Evolutionary conservation across 2,329 filamentous ascomycete genomes (phyloP), one percentile per base, ranked within the genome.

Genomic region (Tothia fuscella): DNA sequence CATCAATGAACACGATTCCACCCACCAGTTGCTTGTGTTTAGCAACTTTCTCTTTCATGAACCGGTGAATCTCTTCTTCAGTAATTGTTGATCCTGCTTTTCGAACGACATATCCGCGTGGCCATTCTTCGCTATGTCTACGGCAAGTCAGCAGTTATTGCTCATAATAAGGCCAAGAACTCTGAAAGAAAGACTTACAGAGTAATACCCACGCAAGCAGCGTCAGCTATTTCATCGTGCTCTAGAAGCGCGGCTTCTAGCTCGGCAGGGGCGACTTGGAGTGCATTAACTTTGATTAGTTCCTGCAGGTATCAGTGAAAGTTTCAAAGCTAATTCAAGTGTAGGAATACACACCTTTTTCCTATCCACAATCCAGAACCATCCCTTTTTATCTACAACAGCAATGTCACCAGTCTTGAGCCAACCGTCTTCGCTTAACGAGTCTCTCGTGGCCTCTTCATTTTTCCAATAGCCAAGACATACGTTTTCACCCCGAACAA

Each of bases 151-250:
- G n/a, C 22, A 34, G 10, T 19, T 3, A 2, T 32, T 19, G 24
- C 29, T 17, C 26, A 12, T 9, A 22, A 14, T 10, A 14, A 34
- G 5, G 19, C 12, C 19, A 21, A 9, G 5, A 3, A n/a, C 1
- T 6, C 16, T 9, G 31, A 46, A 13, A 47, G 41, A 9, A 9
- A n/a, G 20, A 56, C 61, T 49, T 54, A 65, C 55, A 71, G 46
- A n/a, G 56, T 63, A 40, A 73, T 67, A 16, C 72, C 71, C 2
- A 74, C 69, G 1, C 67, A 71, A 4, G 71, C 73, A 6, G 70
- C 71, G 49, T 76, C 71, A 3, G 68, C 67, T 13, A 76, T 51
- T 26, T 67, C 57, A n/a, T 68, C 60, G 35, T 70, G 65, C 46
- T 71, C 66, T 1, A 74, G 55, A 0, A 76, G 58, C 0, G 67